phyloP scores from a whole-genome alignment of 140 eudicot species.

The Bidens hawaiensis region DNA sequence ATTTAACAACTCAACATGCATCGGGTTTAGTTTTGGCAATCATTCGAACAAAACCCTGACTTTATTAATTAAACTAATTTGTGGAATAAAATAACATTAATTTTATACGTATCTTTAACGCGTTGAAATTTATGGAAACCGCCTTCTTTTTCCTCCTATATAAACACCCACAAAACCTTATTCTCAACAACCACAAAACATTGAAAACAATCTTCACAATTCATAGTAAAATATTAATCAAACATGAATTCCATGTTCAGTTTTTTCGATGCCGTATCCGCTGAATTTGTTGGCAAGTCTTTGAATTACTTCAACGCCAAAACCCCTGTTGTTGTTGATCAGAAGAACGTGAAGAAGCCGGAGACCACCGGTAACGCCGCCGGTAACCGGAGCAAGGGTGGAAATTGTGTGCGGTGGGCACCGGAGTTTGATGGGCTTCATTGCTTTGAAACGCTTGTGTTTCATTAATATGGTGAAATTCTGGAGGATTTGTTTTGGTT shows the following conservation, averaged over 20 bases:
- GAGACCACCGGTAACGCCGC: no score
- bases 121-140: background rate
- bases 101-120: background rate
- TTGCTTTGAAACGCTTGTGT: constrained; percentile 45
- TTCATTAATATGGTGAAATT: background rate
- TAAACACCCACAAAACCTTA: background rate
- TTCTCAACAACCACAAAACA: no score
- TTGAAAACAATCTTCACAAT: background rate
- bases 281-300: constrained; percentile 28
- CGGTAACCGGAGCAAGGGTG: background rate
- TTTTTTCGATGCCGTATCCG: constrained; percentile 36
- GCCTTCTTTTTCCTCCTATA: background rate
- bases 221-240: background rate
- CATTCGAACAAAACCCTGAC: no score
- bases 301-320: constrained; percentile 4
- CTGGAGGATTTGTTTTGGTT: constrained; percentile 14
- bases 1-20: background rate
- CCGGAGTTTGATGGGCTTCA: constrained; percentile 50
- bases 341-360: constrained; percentile 2
- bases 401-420: constrained; percentile 31
- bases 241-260: constrained; percentile 43
- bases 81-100: background rate
- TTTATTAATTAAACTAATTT: background rate
- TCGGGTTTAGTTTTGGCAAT: no score
- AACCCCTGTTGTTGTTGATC: constrained; percentile 9